Evolutionary conservation across 1,139 yeast species (phyloP).

Genomic region (Suhomyces panamericanus): DNA sequence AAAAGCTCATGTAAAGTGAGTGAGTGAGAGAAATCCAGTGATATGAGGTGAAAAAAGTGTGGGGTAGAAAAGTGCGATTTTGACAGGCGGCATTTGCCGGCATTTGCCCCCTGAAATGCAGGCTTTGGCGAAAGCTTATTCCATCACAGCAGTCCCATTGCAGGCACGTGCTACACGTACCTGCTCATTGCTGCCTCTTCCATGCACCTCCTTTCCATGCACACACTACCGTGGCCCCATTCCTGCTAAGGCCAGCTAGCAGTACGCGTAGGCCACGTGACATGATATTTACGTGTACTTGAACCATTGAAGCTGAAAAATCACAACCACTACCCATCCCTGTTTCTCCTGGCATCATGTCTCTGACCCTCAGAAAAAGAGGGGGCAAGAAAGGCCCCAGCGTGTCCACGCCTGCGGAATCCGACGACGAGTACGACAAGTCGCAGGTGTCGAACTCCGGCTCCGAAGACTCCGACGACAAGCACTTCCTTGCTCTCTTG

Average conservation of each 20-base stretch:
- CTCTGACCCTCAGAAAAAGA: slow-evolving; percentile 31
- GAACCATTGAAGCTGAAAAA: neutral
- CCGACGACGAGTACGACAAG: slow-evolving; percentile 9
- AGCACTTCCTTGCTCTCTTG: slow-evolving; percentile 44
- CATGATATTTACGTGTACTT: slow-evolving; percentile 3
- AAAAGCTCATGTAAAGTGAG: slow-evolving; percentile 26
- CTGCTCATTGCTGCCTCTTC: too few species aligned
- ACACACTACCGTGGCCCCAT: neutral
- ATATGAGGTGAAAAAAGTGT: neutral
- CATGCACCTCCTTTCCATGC: too few species aligned
- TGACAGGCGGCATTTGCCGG: neutral
- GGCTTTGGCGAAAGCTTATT: too few species aligned
- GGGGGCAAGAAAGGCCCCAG: slow-evolving; percentile 15
- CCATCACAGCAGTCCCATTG: too few species aligned
- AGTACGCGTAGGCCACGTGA: slow-evolving; percentile 1
- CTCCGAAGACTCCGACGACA: slow-evolving; percentile 28
- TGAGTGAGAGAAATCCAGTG: too few species aligned
- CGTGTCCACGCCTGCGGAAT: slow-evolving; percentile 1
- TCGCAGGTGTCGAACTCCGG: slow-evolving; percentile 3
- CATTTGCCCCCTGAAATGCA: too few species aligned
- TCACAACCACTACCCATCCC: neutral
- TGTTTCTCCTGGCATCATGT: slow-evolving; percentile 19
- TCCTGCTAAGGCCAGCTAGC: neutral
- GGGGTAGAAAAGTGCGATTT: neutral
- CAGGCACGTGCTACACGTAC: too few species aligned